Evolutionary conservation across 345 rosid species (phyloP), one percentile per base, ranked within the genome.

Genomic region (Turritis glabra): DNA sequence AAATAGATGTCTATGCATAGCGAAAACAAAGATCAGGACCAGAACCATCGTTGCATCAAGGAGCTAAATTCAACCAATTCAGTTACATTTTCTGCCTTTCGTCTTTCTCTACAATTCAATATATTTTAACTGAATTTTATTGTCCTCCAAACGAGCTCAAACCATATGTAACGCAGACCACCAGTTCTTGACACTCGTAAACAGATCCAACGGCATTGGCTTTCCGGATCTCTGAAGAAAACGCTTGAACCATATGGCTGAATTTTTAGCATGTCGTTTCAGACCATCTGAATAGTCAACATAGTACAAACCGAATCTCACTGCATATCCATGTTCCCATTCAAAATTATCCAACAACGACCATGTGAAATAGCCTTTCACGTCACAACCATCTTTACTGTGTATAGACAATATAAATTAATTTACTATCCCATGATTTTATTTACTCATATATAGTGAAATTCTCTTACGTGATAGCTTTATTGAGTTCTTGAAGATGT

Each of bases 331-430:
- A 19, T 66, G 69, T 11, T 14, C 59, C 87, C 90, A 89, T 63
- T 89, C 91, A 35, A 88, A 85, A 30, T 85, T 79, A 82, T 89
- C 90, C 52, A 88, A 69, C n/a, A 83, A 53, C 57, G 80, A 82
- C 88, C 89, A 89, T 54, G 75, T 61, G 8, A 83, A 37, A 73
- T 87, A 89, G 9, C 91, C 90, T 75, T 75, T 81, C 2, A 87
- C 87, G 17, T 40, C 44, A 40, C 44, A 40, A n/a, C 44, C 44
- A 40, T 27, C 30, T 5, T 27, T 5, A 27, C 30, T 27, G 30
- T n/a, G n/a, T n/a, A n/a, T n/a, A n/a, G n/a, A n/a, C n/a, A n/a
- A n/a, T n/a, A n/a, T n/a, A n/a, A n/a, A n/a, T n/a, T n/a, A n/a
- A n/a, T n/a, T n/a, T n/a, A n/a, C n/a, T n/a, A n/a, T n/a, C n/a